Percentiles rank a stretch among this genome's conserved stretches.
These are phyloP conservation scores for Lentinula boryana DNA, from an alignment of 768 basidiomycete species.

Conservation along the genomic window DNA sequence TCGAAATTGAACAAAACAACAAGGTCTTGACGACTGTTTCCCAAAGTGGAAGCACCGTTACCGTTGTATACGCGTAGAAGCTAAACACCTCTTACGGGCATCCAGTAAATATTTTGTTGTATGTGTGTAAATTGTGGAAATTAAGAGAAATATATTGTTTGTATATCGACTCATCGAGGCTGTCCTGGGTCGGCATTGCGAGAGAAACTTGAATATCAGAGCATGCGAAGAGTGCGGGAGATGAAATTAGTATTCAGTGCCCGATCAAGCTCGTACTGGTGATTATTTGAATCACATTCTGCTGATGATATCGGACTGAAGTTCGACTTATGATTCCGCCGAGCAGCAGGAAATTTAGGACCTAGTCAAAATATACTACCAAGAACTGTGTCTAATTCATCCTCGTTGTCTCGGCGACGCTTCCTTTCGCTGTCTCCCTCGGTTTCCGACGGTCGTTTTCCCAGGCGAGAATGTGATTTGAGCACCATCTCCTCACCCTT, in stretches of 20 bases:
- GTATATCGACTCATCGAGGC: no score
- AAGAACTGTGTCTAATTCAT: slow-evolving; percentile 35
- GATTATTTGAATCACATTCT: no score
- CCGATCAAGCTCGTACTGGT: no score
- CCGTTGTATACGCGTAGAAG: slow-evolving; percentile 9
- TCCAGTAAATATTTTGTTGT: neutral
- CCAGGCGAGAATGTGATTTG: neutral
- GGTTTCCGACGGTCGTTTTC: neutral
- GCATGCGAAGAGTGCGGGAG: no score
- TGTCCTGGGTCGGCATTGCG: no score
- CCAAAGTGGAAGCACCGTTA: slow-evolving; percentile 13
- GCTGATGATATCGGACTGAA: no score
- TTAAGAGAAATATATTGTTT: neutral
- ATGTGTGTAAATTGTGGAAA: neutral
- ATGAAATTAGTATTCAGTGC: no score
- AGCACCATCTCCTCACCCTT: slow-evolving; percentile 44
- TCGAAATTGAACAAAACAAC: slow-evolving; percentile 28
- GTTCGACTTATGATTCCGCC: no score
- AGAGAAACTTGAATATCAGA: no score
- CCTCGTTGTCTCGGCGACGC: neutral
- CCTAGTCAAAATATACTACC: slow-evolving; percentile 42
- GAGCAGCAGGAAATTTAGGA: no score
- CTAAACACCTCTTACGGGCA: no score
- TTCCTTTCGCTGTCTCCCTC: neutral
- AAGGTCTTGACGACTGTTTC: slow-evolving; percentile 17